Percentiles rank a stretch among this genome's conserved stretches.
Evolutionary conservation across 1,284 basidiomycete genomes (phyloP).

Genomic region (Xanthoconium separans): DNA sequence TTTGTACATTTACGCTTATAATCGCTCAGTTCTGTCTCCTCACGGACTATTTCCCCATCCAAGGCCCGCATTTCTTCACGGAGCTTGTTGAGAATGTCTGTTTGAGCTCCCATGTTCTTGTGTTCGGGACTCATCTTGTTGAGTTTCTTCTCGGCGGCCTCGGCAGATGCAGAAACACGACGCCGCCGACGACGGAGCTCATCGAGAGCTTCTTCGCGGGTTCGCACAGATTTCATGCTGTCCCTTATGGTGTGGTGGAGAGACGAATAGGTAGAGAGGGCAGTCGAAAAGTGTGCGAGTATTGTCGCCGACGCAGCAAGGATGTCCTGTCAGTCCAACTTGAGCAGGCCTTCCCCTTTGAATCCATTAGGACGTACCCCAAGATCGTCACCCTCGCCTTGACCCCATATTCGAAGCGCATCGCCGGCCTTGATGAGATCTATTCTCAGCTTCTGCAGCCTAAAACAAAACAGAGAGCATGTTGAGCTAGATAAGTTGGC

Average conservation of each 20-base stretch:
- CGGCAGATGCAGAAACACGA: slow-evolving; percentile 69
- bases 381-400: slow-evolving; percentile 86
- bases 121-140: slow-evolving; percentile 90
- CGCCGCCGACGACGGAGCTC: slow-evolving; percentile 74
- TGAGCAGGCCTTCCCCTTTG: not conserved
- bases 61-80: slow-evolving; percentile 77
- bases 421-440: slow-evolving; percentile 76
- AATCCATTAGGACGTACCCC: slow-evolving; percentile 48
- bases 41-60: slow-evolving; percentile 82
- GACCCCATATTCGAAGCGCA: slow-evolving; percentile 76
- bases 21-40: slow-evolving; percentile 83
- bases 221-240: slow-evolving; percentile 75
- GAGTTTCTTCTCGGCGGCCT: slow-evolving; percentile 87
- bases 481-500: not conserved
- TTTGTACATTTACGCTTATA: slow-evolving; percentile 76
- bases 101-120: slow-evolving; percentile 81
- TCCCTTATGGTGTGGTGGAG: slow-evolving; percentile 77
- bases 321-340: slow-evolving; percentile 59
- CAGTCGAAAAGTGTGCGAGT: slow-evolving; percentile 67
- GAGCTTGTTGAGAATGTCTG: slow-evolving; percentile 71
- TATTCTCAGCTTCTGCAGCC: slow-evolving; percentile 61
- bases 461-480: slow-evolving; percentile 24
- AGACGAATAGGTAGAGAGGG: slow-evolving; percentile 70
- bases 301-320: slow-evolving; percentile 72
- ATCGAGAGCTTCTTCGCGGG: slow-evolving; percentile 83